Base-by-base conservation (phyloP, 768 basidiomycete species). In the Leucosporidium creatinivorum region DNA sequence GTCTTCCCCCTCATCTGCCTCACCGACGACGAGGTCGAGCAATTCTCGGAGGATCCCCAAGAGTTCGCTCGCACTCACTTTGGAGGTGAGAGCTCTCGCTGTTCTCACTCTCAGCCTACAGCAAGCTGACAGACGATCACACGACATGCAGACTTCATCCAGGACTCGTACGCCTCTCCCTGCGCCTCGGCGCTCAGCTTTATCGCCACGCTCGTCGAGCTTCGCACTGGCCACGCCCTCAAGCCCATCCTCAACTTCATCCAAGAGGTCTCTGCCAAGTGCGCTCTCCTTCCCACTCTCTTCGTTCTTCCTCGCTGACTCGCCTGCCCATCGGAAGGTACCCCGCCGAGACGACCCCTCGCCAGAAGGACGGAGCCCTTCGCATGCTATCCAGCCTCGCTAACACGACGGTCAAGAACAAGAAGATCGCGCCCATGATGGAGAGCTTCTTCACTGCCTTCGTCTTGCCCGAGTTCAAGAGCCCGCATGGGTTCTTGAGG, bases 1-100 rank as follows among this genome's bases (percentile, higher is more conserved):
- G 85, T 88, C 25, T 93, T 92, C 82, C 90, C 92, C 36, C 87
- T 89, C 74, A 83, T 94, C 31, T 88, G 85, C 26, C 92, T 93
- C 80, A 87, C 85, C 30, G 79, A 85, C 18, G 78, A 82, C 3
- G 85, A 86, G 73, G 81, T 85, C 73, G 82, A 85, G 52, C 80
- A 87, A 7, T 93, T 91, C 89, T 83, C 86, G 62, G 79, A 78
- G n/a, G 92, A 94, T 76, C 88, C 90, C 5, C 81, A 89, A 54
- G 91, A 93, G 69, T 93, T 89, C 75, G 80, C 91, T 63, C 85
- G 90, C 9, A 81, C 85, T 44, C 83, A 85, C 30, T 83, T 90
- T 58, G 91, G 70, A 15, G 74, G 90, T 90, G 69, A 60, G 82
- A 77, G 33, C 13, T 26, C 33, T n/a, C 28, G 6, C 30, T 49